Base-by-base conservation (phyloP, 1,284 basidiomycete species). In the Neolentinus lepideus region DNA sequence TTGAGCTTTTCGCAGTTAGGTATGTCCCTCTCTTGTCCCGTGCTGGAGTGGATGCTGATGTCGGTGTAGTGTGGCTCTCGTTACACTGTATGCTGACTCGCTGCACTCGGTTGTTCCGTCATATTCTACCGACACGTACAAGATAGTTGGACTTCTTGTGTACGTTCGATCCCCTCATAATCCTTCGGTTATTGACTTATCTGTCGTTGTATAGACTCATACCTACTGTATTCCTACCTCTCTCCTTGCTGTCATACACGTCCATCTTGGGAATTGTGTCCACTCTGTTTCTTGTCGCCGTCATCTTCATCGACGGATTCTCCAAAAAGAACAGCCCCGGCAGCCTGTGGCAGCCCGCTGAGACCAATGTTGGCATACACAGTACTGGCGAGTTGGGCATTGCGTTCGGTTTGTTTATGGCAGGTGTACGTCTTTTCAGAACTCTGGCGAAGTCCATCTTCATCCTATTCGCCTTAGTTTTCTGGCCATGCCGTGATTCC, bases 401-500 rank as follows among this genome's bases (percentile, higher is more conserved):
- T 31, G 82, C 89, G 10, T 89, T 94, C 66, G 95, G 95, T 2
- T 75, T 98, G 56, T 87, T 98, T 67, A 94, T 98, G 88, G 92
- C 92, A n/a, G 94, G 95, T 21, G 90, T 92, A 66, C 66, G 84
- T 69, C 10, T 33, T 38, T 33, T 58, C 14, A 53, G 25, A 46
- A 27, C 38, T 45, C 43, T 31, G 12, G 57, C 14, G 9, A 3
- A 11, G 9, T 6, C 1, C 11, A 33, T 16, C 29, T 50, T 6
- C 25, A 52, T 36, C 19, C 25, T 51, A n/a, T 45, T 55, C 22
- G 22, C 33, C 56, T 11, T 62, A 92, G 79, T 96, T 98, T 64
- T 88, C 93, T 3, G 94, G 94, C 1, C 95, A 98, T 68, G 90
- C 93, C 11, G 92, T 96, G 35, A 89, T 98, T 52, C 95, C 95